phyloP scores from a whole-genome alignment of 2,329 filamentous ascomycete genomes.

The Grosmannia huntii region DNA sequence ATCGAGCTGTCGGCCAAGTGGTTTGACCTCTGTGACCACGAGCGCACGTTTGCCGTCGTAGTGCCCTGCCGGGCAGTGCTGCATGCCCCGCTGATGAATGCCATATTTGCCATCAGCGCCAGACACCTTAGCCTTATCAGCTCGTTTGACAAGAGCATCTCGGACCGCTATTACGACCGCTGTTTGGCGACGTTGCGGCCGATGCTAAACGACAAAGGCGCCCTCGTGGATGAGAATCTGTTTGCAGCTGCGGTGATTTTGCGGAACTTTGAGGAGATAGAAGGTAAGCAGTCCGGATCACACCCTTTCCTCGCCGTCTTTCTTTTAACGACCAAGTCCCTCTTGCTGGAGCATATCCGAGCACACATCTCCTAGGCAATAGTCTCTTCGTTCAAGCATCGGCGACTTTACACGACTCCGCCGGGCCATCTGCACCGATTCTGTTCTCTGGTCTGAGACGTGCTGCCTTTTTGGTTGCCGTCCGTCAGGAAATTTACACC shows the following conservation, averaged over 20 bases:
- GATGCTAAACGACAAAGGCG: background rate
- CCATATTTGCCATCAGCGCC: background rate
- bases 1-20: background rate
- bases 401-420: background rate
- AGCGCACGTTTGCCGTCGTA: background rate
- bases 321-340: background rate
- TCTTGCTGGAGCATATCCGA: background rate
- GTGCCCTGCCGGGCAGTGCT: background rate
- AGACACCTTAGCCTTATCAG: background rate
- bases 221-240: constrained; percentile 4
- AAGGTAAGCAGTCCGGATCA: background rate
- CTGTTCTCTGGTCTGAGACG: background rate
- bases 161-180: constrained; percentile 1
- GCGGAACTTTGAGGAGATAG: constrained; percentile 2
- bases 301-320: background rate
- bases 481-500: constrained; percentile 2
- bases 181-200: background rate
- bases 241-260: constrained; percentile 5
- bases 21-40: background rate
- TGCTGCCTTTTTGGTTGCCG: constrained; percentile 1
- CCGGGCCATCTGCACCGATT: background rate
- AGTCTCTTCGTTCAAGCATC: constrained; percentile 2
- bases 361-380: constrained; percentile 1
- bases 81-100: background rate
- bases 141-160: background rate